phyloP scores from a whole-genome alignment of 1,139 yeast genomes.

The Sugiyamaella neomexicana region DNA sequence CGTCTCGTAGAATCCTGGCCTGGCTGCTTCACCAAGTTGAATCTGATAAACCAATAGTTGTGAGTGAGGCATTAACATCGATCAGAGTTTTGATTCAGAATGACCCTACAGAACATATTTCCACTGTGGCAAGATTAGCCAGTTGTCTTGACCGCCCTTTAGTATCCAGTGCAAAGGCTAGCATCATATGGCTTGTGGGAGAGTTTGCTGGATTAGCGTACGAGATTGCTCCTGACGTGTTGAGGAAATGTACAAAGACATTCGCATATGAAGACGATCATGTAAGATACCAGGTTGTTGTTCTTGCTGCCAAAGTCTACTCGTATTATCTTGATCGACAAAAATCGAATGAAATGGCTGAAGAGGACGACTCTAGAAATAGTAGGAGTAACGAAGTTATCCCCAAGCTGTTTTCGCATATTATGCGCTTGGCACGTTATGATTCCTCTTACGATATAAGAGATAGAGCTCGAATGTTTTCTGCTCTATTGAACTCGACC shows the following conservation, averaged over 20 bases:
- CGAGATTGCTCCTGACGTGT: slow-evolving; percentile 74
- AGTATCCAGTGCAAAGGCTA: slow-evolving; percentile 61
- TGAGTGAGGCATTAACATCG: slow-evolving; percentile 64
- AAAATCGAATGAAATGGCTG: slow-evolving; percentile 19
- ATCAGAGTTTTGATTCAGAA: slow-evolving; percentile 73
- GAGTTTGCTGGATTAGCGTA: slow-evolving; percentile 58
- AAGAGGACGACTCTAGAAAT: slow-evolving; percentile 22
- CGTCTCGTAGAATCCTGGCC: slow-evolving; percentile 37
- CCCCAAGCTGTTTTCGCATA: slow-evolving; percentile 58
- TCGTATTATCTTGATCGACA: slow-evolving; percentile 51
- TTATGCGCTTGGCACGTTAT: slow-evolving; percentile 65
- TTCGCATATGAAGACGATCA: slow-evolving; percentile 58
- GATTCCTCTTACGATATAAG: slow-evolving; percentile 79
- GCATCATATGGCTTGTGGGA: slow-evolving; percentile 89
- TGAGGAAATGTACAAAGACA: slow-evolving; percentile 56
- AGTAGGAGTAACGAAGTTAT: slow-evolving; percentile 44
- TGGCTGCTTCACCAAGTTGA: slow-evolving; percentile 52
- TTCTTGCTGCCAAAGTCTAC: slow-evolving; percentile 71
- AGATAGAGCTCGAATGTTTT: slow-evolving; percentile 78
- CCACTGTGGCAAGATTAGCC: slow-evolving; percentile 47
- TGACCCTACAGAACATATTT: slow-evolving; percentile 48
- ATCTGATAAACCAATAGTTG: slow-evolving; percentile 38
- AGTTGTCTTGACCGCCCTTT: slow-evolving; percentile 27
- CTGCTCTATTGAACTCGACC: slow-evolving; percentile 47
- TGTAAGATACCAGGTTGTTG: slow-evolving; percentile 70